Evolutionary conservation across 129 eudicot species (phyloP).

Genomic region (Deinandra increscens): DNA sequence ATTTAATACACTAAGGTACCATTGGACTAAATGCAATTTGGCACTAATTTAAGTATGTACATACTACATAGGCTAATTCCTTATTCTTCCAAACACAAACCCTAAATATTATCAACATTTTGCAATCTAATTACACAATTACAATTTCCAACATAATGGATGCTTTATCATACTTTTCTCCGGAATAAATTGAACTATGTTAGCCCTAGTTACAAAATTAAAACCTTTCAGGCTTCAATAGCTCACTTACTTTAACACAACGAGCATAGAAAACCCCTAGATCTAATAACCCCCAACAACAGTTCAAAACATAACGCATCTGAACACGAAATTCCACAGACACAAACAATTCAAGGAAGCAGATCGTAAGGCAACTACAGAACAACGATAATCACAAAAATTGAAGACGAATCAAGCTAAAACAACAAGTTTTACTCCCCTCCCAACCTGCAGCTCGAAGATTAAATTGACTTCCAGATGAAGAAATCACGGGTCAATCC

Average conservation of each 20-base stretch:
- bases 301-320: slow-evolving; percentile 13
- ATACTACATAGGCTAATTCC: background rate
- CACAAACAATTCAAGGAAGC: background rate
- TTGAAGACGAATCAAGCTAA: slow-evolving; percentile 1
- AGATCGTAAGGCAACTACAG: background rate
- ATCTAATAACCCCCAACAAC: slow-evolving; percentile 18
- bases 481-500: background rate
- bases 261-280: slow-evolving; percentile 16
- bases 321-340: background rate
- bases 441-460: background rate
- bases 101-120: background rate
- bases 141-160: background rate
- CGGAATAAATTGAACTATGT: background rate
- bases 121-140: background rate
- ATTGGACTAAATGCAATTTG: too few relatives aligned
- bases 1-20: too few relatives aligned
- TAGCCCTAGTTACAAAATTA: background rate
- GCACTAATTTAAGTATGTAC: background rate
- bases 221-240: background rate
- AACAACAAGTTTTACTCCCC: background rate
- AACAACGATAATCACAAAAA: background rate
- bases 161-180: background rate
- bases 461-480: background rate
- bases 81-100: background rate
- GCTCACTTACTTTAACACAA: background rate